Percentiles rank a stretch among this genome's conserved stretches.
phyloP scores from a whole-genome alignment of 352 stramenopile genomes.

The Pythium rhizo-oryzae region DNA sequence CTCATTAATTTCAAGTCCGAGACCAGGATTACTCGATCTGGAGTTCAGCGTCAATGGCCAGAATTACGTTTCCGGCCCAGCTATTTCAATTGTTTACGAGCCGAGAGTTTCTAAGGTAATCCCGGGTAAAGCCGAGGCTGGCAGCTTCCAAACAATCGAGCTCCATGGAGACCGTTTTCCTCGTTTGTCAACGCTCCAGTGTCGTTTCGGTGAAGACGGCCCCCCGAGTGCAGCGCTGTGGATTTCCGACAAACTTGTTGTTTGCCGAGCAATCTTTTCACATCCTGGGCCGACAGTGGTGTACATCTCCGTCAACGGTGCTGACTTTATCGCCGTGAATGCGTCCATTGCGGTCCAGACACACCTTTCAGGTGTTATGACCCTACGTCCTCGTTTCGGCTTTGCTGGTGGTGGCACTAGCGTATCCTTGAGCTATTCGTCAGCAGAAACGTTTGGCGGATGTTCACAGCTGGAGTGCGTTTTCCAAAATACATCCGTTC shows the following conservation, averaged over 20 bases:
- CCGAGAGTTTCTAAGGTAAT: conserved; percentile 3
- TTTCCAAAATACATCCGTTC: conserved; percentile 9
- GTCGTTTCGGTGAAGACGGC: conserved; percentile 39
- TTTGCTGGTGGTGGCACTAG: not conserved
- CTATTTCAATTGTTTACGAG: conserved; percentile 14
- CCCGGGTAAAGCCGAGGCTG: not conserved
- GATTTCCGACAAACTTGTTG: conserved; percentile 19
- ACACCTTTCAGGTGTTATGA: not conserved
- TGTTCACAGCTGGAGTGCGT: conserved; percentile 20
- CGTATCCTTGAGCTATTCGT: not conserved
- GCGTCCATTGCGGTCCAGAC: conserved; percentile 37
- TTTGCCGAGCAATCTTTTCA: conserved; percentile 26
- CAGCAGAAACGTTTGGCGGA: not conserved
- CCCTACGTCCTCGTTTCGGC: not conserved
- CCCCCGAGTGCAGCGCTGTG: conserved; percentile 17
- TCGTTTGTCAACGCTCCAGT: conserved; percentile 41
- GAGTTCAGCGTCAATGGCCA: conserved; percentile 27
- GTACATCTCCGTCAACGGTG: conserved; percentile 52
- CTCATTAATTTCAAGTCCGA: not conserved
- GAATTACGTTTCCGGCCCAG: conserved; percentile 9
- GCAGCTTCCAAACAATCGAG: conserved; percentile 2
- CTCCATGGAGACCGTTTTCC: conserved; percentile 43
- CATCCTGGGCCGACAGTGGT: conserved; percentile 17
- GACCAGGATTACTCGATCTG: not conserved
- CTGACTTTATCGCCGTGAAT: conserved; percentile 41